Conservation (phyloP, 176 grass and related monocot genomes). For the Paspalum notatum region DNA sequence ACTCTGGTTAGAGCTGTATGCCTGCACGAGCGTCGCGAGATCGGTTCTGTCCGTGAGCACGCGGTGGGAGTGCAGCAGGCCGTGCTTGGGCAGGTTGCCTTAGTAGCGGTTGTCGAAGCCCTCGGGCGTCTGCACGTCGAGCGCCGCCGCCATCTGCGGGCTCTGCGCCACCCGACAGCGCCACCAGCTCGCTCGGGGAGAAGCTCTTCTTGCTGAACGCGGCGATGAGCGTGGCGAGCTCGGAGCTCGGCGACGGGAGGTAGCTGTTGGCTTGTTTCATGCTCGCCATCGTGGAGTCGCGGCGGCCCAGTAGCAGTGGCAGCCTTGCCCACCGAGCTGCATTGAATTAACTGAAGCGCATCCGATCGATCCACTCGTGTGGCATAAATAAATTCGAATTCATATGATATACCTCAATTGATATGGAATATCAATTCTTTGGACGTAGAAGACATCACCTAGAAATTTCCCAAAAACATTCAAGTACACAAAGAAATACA, state of each 20-base stretch:
- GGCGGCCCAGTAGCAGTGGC: no score
- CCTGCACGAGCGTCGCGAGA: conserved; percentile 32
- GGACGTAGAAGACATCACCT: no score
- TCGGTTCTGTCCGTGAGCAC: conserved; percentile 52
- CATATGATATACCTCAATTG: no score
- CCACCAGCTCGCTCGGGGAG: conserved; percentile 40
- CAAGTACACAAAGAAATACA: no score
- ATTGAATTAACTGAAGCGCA: no score
- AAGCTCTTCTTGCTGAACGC: conserved; percentile 50
- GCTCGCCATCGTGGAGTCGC: conserved; percentile 54
- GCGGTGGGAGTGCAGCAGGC: conserved; percentile 65
- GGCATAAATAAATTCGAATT: no score
- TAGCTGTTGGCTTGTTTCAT: conserved; percentile 35
- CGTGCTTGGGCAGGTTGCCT: conserved; percentile 29
- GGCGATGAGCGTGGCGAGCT: conserved; percentile 37
- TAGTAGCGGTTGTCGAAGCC: conserved; percentile 61
- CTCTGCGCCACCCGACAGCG: conserved; percentile 46
- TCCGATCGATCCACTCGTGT: no score
- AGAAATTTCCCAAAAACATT: no score
- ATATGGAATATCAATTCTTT: no score
- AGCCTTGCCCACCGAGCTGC: no score
- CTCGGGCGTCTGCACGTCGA: conserved; percentile 44
- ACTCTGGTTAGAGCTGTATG: neutral
- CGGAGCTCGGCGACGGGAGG: conserved; percentile 40
- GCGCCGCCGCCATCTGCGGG: conserved; percentile 2